Evolutionary conservation across 495 filamentous ascomycete genomes (phyloP).

Genomic region (Aspergillus nidulans): DNA sequence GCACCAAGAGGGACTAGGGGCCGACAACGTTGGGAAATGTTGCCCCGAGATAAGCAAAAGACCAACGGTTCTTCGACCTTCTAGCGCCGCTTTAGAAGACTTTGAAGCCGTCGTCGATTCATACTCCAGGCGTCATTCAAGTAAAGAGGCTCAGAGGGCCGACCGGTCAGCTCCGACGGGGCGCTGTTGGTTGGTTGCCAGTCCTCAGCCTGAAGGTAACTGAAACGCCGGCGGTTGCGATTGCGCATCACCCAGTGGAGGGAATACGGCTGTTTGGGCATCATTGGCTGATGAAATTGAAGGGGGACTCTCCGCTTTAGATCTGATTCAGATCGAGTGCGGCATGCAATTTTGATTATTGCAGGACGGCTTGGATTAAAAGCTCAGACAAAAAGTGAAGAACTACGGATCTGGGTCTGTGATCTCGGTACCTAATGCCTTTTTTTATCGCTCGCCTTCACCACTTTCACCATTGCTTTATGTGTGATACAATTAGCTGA

Average conservation of each 20-base stretch:
- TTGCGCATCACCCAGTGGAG: background rate
- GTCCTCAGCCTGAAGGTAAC: background rate
- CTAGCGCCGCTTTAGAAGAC: conserved; percentile 5
- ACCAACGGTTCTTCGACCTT: background rate
- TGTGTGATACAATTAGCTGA: background rate
- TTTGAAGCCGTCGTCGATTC: conserved; percentile 1
- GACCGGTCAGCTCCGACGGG: background rate
- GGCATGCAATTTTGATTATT: background rate
- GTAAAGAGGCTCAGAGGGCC: too few relatives aligned
- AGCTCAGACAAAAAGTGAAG: background rate
- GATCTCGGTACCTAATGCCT: background rate
- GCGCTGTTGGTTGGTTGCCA: conserved; percentile 4
- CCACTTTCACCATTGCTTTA: background rate
- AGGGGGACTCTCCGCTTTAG: background rate
- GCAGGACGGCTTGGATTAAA: background rate
- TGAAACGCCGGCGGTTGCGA: conserved; percentile 2
- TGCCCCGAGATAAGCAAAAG: background rate
- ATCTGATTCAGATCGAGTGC: conserved; percentile 2
- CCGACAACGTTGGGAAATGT: background rate
- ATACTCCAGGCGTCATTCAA: background rate
- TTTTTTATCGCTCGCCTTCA: too few relatives aligned
- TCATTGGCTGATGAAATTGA: background rate
- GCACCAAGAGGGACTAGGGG: background rate
- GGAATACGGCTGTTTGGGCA: background rate
- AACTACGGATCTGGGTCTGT: background rate